Conservation (phyloP, 2,329 filamentous ascomycete species). For the Amauroascus verrucosus region DNA sequence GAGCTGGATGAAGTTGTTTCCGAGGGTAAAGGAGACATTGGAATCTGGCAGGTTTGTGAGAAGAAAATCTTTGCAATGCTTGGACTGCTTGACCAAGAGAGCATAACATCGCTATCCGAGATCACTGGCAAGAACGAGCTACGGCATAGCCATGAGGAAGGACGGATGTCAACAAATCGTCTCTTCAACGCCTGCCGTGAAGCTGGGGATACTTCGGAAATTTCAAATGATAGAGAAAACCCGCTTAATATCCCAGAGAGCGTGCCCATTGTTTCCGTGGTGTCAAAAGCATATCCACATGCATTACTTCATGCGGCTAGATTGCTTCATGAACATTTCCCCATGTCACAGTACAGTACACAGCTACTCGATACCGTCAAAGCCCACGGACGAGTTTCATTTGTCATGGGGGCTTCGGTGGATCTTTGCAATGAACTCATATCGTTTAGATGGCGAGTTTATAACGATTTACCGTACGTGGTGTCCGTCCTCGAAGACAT, state of each 20-base stretch:
- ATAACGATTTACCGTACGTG: conserved; percentile 33
- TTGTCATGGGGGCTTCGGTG: conserved; percentile 34
- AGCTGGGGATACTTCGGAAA: not conserved
- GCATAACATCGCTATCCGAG: not conserved
- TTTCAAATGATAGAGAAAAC: not conserved
- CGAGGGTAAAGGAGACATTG: conserved; percentile 25
- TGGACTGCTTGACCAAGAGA: conserved; percentile 3
- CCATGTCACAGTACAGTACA: conserved; percentile 32
- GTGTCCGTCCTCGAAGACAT: conserved; percentile 35
- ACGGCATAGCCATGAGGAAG: not conserved
- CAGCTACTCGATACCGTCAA: conserved; percentile 34
- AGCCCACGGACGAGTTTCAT: conserved; percentile 32
- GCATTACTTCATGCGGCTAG: conserved; percentile 34
- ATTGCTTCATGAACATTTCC: conserved; percentile 32
- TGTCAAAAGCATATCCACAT: conserved; percentile 33
- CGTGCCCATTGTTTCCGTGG: conserved; percentile 25
- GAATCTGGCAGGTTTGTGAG: conserved; percentile 33
- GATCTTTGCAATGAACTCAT: conserved; percentile 38
- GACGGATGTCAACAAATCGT: not conserved
- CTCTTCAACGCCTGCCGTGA: not conserved
- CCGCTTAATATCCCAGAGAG: conserved; percentile 26
- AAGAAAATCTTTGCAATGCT: conserved; percentile 33
- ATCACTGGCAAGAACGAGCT: not conserved
- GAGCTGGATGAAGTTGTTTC: conserved; percentile 24
- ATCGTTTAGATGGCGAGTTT: conserved; percentile 34